Percentiles rank a stretch among this genome's conserved stretches.
Evolutionary conservation across 2,329 filamentous ascomycete genomes (phyloP).

Genomic region (Penicillium sp.): DNA sequence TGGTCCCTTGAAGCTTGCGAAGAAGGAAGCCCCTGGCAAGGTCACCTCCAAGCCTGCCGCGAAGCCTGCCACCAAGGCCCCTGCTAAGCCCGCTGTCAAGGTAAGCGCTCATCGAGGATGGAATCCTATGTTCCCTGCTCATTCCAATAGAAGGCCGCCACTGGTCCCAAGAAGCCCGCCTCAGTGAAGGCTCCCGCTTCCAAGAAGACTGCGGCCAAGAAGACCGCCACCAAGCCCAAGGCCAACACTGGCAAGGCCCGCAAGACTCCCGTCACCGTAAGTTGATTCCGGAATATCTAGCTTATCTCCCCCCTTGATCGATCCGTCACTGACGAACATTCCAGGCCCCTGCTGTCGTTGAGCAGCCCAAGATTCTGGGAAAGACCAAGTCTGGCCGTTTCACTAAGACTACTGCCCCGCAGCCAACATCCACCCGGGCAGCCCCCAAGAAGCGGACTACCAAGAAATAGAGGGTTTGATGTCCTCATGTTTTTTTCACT

Average conservation of each 20-base stretch:
- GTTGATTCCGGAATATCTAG: slow-evolving; percentile 10
- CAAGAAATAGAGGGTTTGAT: slow-evolving; percentile 34
- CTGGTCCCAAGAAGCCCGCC: slow-evolving; percentile 37
- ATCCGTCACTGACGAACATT: slow-evolving; percentile 16
- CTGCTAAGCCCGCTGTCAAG: slow-evolving; percentile 21
- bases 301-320: not conserved
- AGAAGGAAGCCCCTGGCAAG: slow-evolving; percentile 53
- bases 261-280: slow-evolving; percentile 41
- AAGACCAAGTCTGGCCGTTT: slow-evolving; percentile 84
- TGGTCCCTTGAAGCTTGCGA: slow-evolving; percentile 83
- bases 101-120: slow-evolving; percentile 3
- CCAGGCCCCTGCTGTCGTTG: slow-evolving; percentile 57
- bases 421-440: slow-evolving; percentile 32
- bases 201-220: slow-evolving; percentile 43
- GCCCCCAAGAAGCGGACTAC: slow-evolving; percentile 41
- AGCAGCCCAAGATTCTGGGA: slow-evolving; percentile 60
- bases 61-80: not conserved
- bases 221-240: slow-evolving; percentile 47
- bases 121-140: slow-evolving; percentile 1
- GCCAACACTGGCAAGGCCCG: slow-evolving; percentile 48
- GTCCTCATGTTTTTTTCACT: slow-evolving; percentile 10
- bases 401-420: slow-evolving; percentile 55
- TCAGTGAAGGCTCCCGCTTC: slow-evolving; percentile 12
- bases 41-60: slow-evolving; percentile 11
- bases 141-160: slow-evolving; percentile 24